Conservation (phyloP, 176 grass and related monocot genomes). For the Leersia perrieri region DNA sequence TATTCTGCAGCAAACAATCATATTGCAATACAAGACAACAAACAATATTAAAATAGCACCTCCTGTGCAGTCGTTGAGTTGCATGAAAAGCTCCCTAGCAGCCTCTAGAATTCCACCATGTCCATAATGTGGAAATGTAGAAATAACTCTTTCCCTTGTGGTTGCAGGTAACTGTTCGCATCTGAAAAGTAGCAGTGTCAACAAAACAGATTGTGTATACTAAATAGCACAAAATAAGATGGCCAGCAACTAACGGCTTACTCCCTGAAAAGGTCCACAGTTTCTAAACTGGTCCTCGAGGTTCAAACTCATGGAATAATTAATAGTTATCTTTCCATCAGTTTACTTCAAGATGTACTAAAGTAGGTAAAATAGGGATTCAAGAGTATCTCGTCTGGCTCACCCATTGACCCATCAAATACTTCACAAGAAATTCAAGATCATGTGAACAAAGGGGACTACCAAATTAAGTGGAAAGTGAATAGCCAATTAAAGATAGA, state of each 20-base stretch:
- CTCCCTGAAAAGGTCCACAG: not conserved
- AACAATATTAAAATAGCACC: conserved; percentile 18
- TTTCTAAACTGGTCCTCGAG: not conserved
- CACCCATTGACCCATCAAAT: not conserved
- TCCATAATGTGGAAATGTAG: conserved; percentile 93
- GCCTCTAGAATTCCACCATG: conserved; percentile 92
- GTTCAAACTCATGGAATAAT: not conserved
- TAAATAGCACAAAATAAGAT: not conserved
- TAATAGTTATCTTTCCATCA: not conserved
- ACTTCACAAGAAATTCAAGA: not conserved
- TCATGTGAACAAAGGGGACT: not conserved
- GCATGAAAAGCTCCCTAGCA: conserved; percentile 89
- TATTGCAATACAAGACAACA: not conserved
- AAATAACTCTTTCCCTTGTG: conserved; percentile 65
- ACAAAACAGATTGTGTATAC: not conserved
- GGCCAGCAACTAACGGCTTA: not conserved
- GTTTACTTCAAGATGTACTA: not conserved
- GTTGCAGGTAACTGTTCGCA: conserved; percentile 56
- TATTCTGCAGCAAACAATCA: conserved; percentile 21
- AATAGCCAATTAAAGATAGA: not conserved
- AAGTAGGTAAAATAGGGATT: not conserved
- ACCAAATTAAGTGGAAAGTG: not conserved
- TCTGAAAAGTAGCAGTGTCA: conserved; percentile 45
- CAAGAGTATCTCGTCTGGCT: not conserved
- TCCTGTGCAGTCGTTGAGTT: conserved; percentile 65